Evolutionary conservation across 1,139 yeast species (phyloP), one percentile per base, ranked within the genome.

Genomic region (Yamadazyma buinensis): DNA sequence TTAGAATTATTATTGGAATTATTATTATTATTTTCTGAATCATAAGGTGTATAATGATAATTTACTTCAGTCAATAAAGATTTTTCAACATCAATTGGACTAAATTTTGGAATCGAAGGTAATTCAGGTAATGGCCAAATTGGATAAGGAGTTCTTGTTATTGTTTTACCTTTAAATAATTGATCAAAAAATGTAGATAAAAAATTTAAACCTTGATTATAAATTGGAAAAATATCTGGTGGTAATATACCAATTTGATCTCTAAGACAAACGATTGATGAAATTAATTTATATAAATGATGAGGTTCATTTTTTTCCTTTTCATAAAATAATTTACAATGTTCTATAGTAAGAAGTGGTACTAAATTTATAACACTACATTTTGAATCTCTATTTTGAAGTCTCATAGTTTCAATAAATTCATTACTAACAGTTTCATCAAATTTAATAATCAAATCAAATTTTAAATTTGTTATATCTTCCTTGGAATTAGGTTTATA

Each of bases 201-300:
- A 46, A 80, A 84, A 8, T 68, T 67, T 43, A 88, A 64, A 37
- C 81, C 75, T 44, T 81, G 84, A 29, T 78, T 68, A 54, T 83
- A 86, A 12, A 85, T 77, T 8, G 94, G 90, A 51, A 84, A 71
- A 33, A 87, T 61, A 47, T 83, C 95, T 0, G 87, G 83, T 2
- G 96, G 95, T 30, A 90, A 57, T 29, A 76, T 72, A 5, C 97
- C 97, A n/a, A 84, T 87, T 41, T 80, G 73, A 47, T 84, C 95
- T 48, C 96, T 65, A 35, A 87, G 59, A 29, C 90, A 87, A 4
- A 88, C 96, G 12, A 84, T 74, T 1, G 95, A 87, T 1, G 95
- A 86, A 2, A 90, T 79, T 14, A 84, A 76, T 30, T 76, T 77
- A 44, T 78, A 82, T 34, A 85, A 60, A 48, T 77, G 76, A 18